Evolutionary conservation across 176 grass and related monocot species (phyloP), one percentile per base, ranked within the genome.

Genomic region (Ensete ventricosum): DNA sequence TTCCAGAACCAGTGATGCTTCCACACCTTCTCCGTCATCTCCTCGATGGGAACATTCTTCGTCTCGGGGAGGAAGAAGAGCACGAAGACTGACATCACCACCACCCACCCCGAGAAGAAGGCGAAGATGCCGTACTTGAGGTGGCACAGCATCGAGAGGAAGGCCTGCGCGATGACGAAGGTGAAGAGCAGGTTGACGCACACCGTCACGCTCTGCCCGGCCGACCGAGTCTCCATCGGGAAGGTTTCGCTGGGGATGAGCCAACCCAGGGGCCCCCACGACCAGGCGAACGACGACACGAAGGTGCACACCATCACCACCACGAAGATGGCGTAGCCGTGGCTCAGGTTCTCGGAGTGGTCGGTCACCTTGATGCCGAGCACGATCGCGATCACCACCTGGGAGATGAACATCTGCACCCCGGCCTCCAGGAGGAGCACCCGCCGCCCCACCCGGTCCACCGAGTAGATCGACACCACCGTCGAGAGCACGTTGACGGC

Each of bases 151-250:
- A 89, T 92, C 14, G 89, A 92, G n/a, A 92, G 84, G 81, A 88
- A 92, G 0, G 84, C 77, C 84, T 92, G 89, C 27, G 89, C 86
- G 34, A 88, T 92, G 72, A 92, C 22, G 86, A 92, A 92, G 67
- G 89, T 92, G 83, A 86, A 92, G 59, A 92, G 81, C 86, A 92
- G 85, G 78, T 92, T 92, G 52, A 83, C 81, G 81, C 89, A 88
- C 16, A 92, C 89, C 0, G 86, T 83, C 9, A 82, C 78, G 11
- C 70, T 63, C 75, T 86, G 85, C 0, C 89, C 86, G 0, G 86
- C 86, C 49, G 86, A 58, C 17, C 89, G 57, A 4, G 86, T 92
- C 55, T 75, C 89, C 13, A 86, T 53, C 55, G 86, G 86, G 78
- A 92, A 92, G 2, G 86, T 88, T 83, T 92, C 89, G 11, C 86